Evolutionary conservation across 495 filamentous ascomycete species (phyloP).

Genomic region (Trichodelitschia bisporula): DNA sequence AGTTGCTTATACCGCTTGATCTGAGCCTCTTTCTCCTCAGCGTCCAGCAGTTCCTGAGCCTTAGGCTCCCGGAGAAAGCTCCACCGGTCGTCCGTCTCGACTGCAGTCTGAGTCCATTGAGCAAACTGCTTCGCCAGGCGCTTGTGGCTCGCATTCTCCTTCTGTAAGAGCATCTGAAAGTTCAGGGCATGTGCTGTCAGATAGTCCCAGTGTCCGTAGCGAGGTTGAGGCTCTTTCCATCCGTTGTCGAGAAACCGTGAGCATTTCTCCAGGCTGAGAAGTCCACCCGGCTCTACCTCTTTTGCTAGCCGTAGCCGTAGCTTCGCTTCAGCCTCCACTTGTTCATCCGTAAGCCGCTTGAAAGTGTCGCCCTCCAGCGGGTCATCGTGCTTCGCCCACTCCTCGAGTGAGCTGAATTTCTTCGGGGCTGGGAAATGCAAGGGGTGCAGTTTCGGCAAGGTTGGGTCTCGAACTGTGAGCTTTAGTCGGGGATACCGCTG

Average conservation of each 20-base stretch:
- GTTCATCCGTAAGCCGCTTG: constrained; percentile 26
- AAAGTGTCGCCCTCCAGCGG: constrained; percentile 18
- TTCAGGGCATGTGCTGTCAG: constrained; percentile 56
- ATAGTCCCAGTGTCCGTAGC: constrained; percentile 69
- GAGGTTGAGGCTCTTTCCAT: constrained; percentile 43
- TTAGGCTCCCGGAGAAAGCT: no score
- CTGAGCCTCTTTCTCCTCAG: constrained; percentile 32
- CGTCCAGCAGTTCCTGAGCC: background rate
- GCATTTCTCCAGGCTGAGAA: constrained; percentile 45
- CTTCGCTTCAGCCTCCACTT: constrained; percentile 27
- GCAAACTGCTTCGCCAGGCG: constrained; percentile 40
- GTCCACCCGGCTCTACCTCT: constrained; percentile 47
- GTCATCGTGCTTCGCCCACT: constrained; percentile 29
- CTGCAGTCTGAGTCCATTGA: background rate
- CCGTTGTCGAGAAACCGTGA: constrained; percentile 46
- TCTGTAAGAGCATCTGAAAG: constrained; percentile 51
- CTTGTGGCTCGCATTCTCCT: constrained; percentile 51
- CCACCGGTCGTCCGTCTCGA: no score
- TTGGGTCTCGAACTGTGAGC: no score
- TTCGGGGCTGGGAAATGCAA: constrained; percentile 21
- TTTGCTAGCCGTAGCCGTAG: constrained; percentile 35
- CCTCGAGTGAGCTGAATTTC: constrained; percentile 25
- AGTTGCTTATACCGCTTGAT: constrained; percentile 48
- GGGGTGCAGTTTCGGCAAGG: constrained; percentile 20
- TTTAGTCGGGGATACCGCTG: no score